Percentiles rank a stretch among this genome's conserved stretches.
phyloP scores from a whole-genome alignment of 1,284 basidiomycete species.

The Ganoderma boninense region DNA sequence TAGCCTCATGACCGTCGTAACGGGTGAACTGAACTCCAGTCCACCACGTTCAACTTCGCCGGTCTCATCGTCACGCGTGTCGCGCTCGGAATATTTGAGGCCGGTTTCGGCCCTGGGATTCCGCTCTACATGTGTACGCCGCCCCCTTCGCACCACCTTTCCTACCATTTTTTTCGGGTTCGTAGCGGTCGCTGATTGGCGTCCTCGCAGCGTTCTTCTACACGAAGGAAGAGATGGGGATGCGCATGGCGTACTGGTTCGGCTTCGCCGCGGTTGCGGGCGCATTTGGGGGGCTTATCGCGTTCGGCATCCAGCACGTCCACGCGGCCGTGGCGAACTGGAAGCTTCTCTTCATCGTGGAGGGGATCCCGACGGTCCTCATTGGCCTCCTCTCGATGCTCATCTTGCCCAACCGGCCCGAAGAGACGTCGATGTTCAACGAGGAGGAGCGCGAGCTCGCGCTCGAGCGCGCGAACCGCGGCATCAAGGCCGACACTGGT shows the following conservation, averaged over 20 bases:
- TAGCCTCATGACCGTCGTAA: not conserved
- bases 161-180: too few species aligned
- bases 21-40: constrained; percentile 44
- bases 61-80: constrained; percentile 67
- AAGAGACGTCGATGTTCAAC: constrained; percentile 74
- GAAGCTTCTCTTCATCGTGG: constrained; percentile 81
- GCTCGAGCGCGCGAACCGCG: constrained; percentile 77
- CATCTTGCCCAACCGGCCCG: constrained; percentile 81
- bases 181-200: not conserved
- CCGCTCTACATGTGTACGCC: constrained; percentile 75
- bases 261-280: constrained; percentile 83
- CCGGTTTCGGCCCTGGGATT: constrained; percentile 76
- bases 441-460: constrained; percentile 80
- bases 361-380: constrained; percentile 74
- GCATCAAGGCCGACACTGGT: constrained; percentile 72
- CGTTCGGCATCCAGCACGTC: constrained; percentile 73
- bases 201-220: constrained; percentile 71
- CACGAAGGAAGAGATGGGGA: constrained; percentile 75
- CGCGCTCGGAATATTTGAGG: constrained; percentile 74
- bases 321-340: constrained; percentile 61
- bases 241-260: constrained; percentile 81
- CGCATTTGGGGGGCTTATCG: constrained; percentile 79
- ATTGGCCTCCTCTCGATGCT: constrained; percentile 73
- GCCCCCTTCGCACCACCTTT: too few species aligned
- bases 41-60: constrained; percentile 64